Evolutionary conservation across 1,284 basidiomycete species (phyloP), one percentile per base, ranked within the genome.

Genomic region (Microbotryum saponariae): DNA sequence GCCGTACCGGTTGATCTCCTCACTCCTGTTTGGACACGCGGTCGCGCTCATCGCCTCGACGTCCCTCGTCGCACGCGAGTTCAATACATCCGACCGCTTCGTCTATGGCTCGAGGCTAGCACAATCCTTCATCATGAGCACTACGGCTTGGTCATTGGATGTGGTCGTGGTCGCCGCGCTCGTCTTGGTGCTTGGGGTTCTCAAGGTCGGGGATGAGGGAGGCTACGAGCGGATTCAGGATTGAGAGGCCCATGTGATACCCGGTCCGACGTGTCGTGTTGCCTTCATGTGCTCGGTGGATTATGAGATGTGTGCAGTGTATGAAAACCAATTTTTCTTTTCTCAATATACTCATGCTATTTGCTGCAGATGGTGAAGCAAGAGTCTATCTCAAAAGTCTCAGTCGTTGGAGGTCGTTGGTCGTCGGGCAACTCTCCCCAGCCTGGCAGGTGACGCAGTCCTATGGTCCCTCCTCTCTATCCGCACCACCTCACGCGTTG

Each of bases 151-250:
- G 58, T 23, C 44, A 0, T 44, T 59, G 37, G 51, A 51, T 29
- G 51, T 54, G 4, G 45, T 59, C 14, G 12, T 47, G 5, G 51
- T 59, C 44, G 51, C 6, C 18, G 42, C 27, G 9, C 51, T 59
- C n/a, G 23, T 52, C 5, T 21, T 51, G 25, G 31, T 42, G 37
- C 18, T 58, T 25, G 49, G 56, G 9, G 16, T 45, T 10, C 0
- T 45, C 8, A 50, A 50, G 4, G 18, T 58, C 12, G 23, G 25
- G n/a, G 7, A 29, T 21, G 56, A 58, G 25, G 56, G 51, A n/a
- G 56, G 45, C 25, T 58, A 58, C 50, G 47, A 33, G 56, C 48
- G 33, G n/a, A 57, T 57, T n/a, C 25, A 23, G 47, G 56, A 57
- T 33, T 54, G 8, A 44, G 1, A 20, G 21, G 37, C 37, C 37